Evolutionary conservation across 1,139 yeast species (phyloP).

Genomic region (Entelexis sorbosivorans): DNA sequence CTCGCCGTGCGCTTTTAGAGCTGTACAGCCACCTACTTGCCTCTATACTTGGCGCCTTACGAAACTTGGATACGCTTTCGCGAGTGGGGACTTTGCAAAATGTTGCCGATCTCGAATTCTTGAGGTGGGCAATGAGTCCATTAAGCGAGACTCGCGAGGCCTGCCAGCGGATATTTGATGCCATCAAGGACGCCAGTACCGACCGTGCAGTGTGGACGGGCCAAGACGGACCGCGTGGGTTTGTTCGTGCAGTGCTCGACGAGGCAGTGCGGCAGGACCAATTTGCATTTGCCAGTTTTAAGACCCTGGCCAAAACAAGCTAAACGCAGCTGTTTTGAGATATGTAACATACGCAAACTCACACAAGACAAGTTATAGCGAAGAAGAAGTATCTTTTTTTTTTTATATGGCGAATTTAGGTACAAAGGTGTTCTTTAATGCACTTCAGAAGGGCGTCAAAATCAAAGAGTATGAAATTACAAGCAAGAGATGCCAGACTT

Average conservation of each 20-base stretch:
- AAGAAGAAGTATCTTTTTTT: too few relatives aligned
- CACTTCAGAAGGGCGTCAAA: too few relatives aligned
- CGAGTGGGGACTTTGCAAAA: constrained; percentile 33
- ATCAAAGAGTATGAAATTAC: too few relatives aligned
- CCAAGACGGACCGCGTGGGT: constrained; percentile 18
- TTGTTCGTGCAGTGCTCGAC: constrained; percentile 16
- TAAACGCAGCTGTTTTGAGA: background rate
- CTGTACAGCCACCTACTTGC: constrained; percentile 39
- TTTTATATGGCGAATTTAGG: too few relatives aligned
- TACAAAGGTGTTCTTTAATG: too few relatives aligned
- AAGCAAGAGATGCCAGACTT: background rate
- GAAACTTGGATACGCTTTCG: constrained; percentile 34
- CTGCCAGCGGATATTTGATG: constrained; percentile 27
- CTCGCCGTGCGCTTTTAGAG: constrained; percentile 37
- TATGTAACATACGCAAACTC: too few relatives aligned
- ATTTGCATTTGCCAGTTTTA: constrained; percentile 22
- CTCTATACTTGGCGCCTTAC: constrained; percentile 36
- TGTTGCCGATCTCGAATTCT: constrained; percentile 34
- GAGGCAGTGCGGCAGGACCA: constrained; percentile 18
- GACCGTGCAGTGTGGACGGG: constrained; percentile 17
- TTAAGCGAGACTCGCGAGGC: constrained; percentile 28
- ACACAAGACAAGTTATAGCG: too few relatives aligned
- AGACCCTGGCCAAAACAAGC: constrained; percentile 6
- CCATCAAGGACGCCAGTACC: constrained; percentile 17
- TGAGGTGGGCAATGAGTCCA: constrained; percentile 29